These are phyloP conservation scores for Penicillium coprophilum DNA, from an alignment of 495 filamentous ascomycete species.

Conservation along the genomic window DNA sequence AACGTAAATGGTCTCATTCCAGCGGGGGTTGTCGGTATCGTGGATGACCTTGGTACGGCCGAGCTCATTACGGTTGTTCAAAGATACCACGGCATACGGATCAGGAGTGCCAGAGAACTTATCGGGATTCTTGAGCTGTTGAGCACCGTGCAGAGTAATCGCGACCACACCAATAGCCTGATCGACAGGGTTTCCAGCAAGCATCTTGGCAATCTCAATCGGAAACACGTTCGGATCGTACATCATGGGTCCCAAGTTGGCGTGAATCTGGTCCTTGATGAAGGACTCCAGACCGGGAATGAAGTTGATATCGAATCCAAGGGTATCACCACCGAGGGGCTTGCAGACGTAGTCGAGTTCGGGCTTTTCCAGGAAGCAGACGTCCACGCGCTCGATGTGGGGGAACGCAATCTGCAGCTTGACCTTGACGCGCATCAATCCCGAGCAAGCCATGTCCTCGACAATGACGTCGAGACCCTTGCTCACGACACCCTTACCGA, in stretches of 20 bases:
- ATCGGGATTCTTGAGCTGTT: constrained; percentile 91
- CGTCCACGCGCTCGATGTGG: constrained; percentile 88
- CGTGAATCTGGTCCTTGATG: constrained; percentile 94
- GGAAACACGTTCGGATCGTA: constrained; percentile 97
- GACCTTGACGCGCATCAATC: constrained; percentile 93
- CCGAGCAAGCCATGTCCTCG: constrained; percentile 92
- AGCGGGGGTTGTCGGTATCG: constrained; percentile 81
- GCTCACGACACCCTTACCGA: constrained; percentile 92
- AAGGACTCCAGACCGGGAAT: constrained; percentile 91
- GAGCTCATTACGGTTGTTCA: constrained; percentile 77
- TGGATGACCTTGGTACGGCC: constrained; percentile 86
- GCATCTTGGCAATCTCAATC: constrained; percentile 97
- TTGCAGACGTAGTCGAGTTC: constrained; percentile 96
- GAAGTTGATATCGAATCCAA: constrained; percentile 99
- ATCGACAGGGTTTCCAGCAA: constrained; percentile 91
- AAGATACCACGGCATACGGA: constrained; percentile 83
- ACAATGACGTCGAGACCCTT: constrained; percentile 98
- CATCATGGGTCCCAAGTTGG: constrained; percentile 91
- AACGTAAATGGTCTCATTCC: constrained; percentile 95
- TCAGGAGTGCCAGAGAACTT: constrained; percentile 92
- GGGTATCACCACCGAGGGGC: constrained; percentile 88
- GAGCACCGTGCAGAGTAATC: constrained; percentile 85
- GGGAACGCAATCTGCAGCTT: constrained; percentile 96
- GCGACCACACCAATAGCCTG: constrained; percentile 93
- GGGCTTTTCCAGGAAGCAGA: constrained; percentile 76